Base-by-base conservation (phyloP, 192 early-diverging fungal species). In the Backusella luteola region DNA sequence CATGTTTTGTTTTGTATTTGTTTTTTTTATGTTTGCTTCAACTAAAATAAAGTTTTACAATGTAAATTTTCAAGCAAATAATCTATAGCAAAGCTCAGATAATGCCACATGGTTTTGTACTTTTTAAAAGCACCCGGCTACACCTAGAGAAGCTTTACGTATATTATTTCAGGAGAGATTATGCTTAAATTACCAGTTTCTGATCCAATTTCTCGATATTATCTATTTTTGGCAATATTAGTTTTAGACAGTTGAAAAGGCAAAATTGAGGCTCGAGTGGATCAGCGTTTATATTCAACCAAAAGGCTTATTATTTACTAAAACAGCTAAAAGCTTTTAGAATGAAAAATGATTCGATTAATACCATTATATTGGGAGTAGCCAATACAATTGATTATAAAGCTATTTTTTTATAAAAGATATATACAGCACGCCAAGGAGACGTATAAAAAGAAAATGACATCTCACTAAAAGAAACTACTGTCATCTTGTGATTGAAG, bases 1-100 rank as follows among this genome's bases (percentile, higher is more conserved):
- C 56, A 63, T 63, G 56, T 63, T 63, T 63, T 63, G 23, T 63
- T 63, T 63, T 14, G 56, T 12, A 63, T 49, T 49, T 49, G 46
- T 39, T 39, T 39, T 49, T 49, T 49, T 49, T 49, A n/a, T 49
- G 46, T n/a, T 6, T 49, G 46, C 17, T n/a, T n/a, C 32, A 6
- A 49, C 19, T 49, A 49, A 49, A 49, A 44, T 44, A 44, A 44
- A 44, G 15, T 44, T 17, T 44, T 44, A 4, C 12, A 44, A 44
- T 5, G 4, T 44, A 44, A 44, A 14, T 11, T 38, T 38, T 38
- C 38, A 38, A 32, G 1, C 32, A 32, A 38, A 38, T 38, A 38
- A 39, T 39, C 11, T 39, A 39, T 39, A 39, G 8, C 38, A 39
- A 39, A 39, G 9, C 38, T 11, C 38, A 39, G 38, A 39, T 39